These are phyloP conservation scores for Betula pendula DNA, from an alignment of 306 rosid species.

Conservation along the genomic window DNA sequence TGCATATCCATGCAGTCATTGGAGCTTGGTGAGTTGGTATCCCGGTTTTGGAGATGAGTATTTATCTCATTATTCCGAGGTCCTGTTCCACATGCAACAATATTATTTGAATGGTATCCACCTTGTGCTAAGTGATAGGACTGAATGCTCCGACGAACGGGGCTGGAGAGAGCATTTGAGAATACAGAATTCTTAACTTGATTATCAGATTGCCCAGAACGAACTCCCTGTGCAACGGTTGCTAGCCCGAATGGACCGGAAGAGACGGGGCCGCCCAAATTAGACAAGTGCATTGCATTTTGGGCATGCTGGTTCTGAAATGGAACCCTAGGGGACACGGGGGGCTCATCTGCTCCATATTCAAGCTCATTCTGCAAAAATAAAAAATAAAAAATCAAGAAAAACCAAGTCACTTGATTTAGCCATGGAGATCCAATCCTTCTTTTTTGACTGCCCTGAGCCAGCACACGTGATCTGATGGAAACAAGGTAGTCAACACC, in stretches of 20 bases:
- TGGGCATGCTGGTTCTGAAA: constrained; percentile 53
- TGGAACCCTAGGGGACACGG: constrained; percentile 63
- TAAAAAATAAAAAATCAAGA: constrained; percentile 7
- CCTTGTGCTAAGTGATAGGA: constrained; percentile 64
- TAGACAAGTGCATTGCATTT: constrained; percentile 35
- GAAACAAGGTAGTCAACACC: background rate
- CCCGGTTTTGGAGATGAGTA: constrained; percentile 47
- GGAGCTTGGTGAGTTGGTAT: constrained; percentile 52
- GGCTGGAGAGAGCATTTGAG: constrained; percentile 74
- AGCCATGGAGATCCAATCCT: constrained; percentile 17
- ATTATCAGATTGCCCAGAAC: constrained; percentile 56
- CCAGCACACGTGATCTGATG: background rate
- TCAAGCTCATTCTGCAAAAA: constrained; percentile 68
- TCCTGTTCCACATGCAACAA: constrained; percentile 48
- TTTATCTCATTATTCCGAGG: constrained; percentile 42
- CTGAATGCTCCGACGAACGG: constrained; percentile 69
- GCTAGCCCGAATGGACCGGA: constrained; percentile 39
- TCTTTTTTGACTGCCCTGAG: background rate
- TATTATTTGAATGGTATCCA: constrained; percentile 38
- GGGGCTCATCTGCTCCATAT: constrained; percentile 57
- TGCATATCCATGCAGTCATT: constrained; percentile 72
- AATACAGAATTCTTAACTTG: constrained; percentile 62
- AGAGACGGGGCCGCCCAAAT: constrained; percentile 37
- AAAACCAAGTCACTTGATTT: constrained; percentile 3
- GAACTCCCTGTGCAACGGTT: constrained; percentile 49